phyloP scores from a whole-genome alignment of 306 rosid genomes.

The Crotalaria pallida region DNA sequence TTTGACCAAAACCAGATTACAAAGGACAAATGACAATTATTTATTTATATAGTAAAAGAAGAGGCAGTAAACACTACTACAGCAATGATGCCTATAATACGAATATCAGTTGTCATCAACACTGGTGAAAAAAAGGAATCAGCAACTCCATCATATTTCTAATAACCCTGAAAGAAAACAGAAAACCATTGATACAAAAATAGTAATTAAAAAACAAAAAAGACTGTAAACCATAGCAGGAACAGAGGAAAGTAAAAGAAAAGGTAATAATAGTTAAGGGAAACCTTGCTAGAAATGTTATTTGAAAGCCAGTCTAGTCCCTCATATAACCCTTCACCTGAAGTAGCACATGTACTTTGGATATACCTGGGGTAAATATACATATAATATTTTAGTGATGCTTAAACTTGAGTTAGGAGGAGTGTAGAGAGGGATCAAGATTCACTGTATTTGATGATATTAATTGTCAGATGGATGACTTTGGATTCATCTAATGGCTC shows the following conservation, averaged over 20 bases:
- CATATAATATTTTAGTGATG: background rate
- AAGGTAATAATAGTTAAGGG: background rate
- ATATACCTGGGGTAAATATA: constrained; percentile 44
- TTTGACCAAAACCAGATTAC: constrained; percentile 11
- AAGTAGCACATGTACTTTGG: constrained; percentile 72
- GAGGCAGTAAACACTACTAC: background rate
- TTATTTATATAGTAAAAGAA: background rate
- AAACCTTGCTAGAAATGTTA: constrained; percentile 61
- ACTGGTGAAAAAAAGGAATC: background rate
- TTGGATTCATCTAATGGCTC: too few species aligned
- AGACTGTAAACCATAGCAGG: background rate
- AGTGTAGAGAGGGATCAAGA: too few species aligned
- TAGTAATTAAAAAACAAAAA: background rate
- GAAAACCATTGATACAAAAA: background rate
- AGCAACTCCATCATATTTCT: constrained; percentile 8
- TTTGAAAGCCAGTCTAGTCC: constrained; percentile 74
- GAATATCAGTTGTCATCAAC: background rate
- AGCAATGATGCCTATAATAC: background rate
- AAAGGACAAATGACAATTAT: background rate
- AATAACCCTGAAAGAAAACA: constrained; percentile 17
- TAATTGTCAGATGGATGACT: too few species aligned
- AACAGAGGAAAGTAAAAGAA: background rate
- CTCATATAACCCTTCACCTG: constrained; percentile 71
- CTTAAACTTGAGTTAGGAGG: background rate
- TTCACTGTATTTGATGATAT: too few species aligned